Evolutionary conservation across 805 yeast genomes (phyloP), one percentile per base, ranked within the genome.

Genomic region (Komagataella ulmi): DNA sequence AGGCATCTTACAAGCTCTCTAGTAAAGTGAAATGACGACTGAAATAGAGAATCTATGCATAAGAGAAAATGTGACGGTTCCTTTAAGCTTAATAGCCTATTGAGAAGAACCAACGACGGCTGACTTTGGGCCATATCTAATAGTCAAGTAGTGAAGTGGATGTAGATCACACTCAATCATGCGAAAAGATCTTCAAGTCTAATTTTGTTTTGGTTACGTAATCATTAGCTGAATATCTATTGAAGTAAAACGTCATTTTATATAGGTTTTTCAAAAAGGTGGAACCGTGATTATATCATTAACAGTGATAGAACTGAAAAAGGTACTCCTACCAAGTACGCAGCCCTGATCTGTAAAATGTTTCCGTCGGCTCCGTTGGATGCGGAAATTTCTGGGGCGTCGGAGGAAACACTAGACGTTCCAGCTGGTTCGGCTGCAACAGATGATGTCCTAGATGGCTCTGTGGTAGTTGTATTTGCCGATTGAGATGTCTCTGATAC

Each of bases 51-150:
- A 62, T 93, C 98, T 7, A 77, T 61, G 3, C 85, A 70, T 3
- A 91, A 70, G 2, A 88, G 64, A 51, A 91, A 77, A 0, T 96
- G 95, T 0, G 91, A 76, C 19, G 65, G 65, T 59, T 93, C 98
- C 56, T 82, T 85, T 50, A 87, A 67, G 2, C 81, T 66, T 2
- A 93, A 64, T 6, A 88, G 69, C 53, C 98, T 69, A 48, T 75
- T 79, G 52, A 90, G 69, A 5, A 89, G 69, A 36, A 84, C 83
- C n/a, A 75, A 55, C 46, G 69, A 61, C 40, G 40, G 40, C 40
- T 2, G 68, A 63, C 40, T 30, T 30, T 30, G 40, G 40, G 40
- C n/a, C 40, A 30, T 30, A 30, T 30, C 40, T 30, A 10, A 30
- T 7, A 30, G 40, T 30, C 40, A 18, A 18, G 18, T 18, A 18